phyloP scores from a whole-genome alignment of 2,329 filamentous ascomycete genomes.

The Fusarium sp. region DNA sequence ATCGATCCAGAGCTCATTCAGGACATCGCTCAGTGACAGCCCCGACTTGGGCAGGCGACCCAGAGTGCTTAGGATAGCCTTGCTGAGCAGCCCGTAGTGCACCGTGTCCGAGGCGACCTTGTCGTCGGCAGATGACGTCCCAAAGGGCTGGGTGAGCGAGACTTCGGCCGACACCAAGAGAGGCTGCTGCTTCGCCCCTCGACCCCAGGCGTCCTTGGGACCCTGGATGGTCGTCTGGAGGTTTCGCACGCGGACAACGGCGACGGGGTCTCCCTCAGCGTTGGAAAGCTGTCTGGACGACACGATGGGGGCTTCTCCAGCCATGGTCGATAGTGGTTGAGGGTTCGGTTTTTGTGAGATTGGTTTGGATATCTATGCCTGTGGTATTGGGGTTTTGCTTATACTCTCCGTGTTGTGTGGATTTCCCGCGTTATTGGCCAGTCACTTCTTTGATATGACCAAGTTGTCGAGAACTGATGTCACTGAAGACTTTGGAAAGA shows the following conservation, averaged over 20 bases:
- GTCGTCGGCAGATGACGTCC: slow-evolving; percentile 65
- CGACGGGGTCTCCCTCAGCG: slow-evolving; percentile 45
- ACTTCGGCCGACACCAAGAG: slow-evolving; percentile 67
- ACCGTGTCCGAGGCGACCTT: slow-evolving; percentile 72
- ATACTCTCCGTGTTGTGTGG: background rate
- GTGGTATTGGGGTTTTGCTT: no score
- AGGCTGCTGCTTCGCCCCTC: slow-evolving; percentile 65
- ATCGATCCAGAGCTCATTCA: slow-evolving; percentile 48
- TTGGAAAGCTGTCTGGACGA: slow-evolving; percentile 40
- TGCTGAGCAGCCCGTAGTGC: slow-evolving; percentile 76
- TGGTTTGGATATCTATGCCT: background rate
- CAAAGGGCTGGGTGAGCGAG: slow-evolving; percentile 63
- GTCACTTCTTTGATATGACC: background rate
- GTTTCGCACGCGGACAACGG: slow-evolving; percentile 67
- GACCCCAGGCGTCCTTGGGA: slow-evolving; percentile 74
- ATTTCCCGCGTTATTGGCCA: background rate
- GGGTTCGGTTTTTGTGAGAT: background rate
- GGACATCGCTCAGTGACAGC: slow-evolving; percentile 40
- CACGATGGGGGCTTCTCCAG: slow-evolving; percentile 32
- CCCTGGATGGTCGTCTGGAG: slow-evolving; percentile 64
- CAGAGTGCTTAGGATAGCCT: slow-evolving; percentile 64
- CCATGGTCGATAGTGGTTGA: slow-evolving; percentile 19
- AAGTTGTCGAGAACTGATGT: slow-evolving; percentile 22
- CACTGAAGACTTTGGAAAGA: slow-evolving; percentile 10
- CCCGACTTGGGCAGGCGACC: slow-evolving; percentile 32